Conservation (phyloP, 140 eudicot species). For the Senecio squalidus region DNA sequence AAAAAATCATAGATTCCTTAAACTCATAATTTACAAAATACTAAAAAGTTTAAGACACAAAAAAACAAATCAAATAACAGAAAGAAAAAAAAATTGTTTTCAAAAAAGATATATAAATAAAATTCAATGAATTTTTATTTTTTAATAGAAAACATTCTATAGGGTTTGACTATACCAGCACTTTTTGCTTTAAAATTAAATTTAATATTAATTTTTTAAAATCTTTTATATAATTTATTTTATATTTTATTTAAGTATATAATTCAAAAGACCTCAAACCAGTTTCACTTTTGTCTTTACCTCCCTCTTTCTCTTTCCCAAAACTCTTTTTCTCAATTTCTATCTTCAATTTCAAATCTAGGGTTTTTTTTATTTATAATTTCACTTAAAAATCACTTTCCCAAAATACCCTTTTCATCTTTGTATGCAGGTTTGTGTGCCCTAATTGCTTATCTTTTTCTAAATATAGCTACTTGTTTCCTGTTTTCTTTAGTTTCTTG, state of each 20-base stretch:
- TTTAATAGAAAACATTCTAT: background rate
- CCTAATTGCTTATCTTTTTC: conserved; percentile 9
- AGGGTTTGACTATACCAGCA: conserved; percentile 20
- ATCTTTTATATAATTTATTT: conserved; percentile 14
- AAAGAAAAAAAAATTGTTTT: too few relatives aligned
- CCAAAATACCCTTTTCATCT: conserved; percentile 8
- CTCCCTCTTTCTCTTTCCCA: conserved; percentile 35
- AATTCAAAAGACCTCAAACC: conserved; percentile 53
- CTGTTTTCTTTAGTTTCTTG: conserved; percentile 7
- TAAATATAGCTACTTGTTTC: background rate
- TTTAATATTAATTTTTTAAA: background rate
- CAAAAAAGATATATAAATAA: too few relatives aligned
- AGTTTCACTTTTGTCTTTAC: conserved; percentile 56
- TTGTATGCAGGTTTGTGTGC: conserved; percentile 26
- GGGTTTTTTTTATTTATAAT: conserved; percentile 48
- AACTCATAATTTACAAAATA: too few relatives aligned
- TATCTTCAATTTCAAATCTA: conserved; percentile 56
- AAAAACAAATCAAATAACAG: too few relatives aligned
- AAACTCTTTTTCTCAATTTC: conserved; percentile 17
- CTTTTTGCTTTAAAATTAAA: conserved; percentile 1
- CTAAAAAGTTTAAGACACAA: too few relatives aligned
- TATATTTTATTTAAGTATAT: conserved; percentile 13
- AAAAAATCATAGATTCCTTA: too few relatives aligned
- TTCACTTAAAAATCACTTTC: conserved; percentile 13
- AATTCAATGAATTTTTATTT: background rate